phyloP scores from a whole-genome alignment of 2,329 filamentous ascomycete genomes.

The Diaporthe sp. region DNA sequence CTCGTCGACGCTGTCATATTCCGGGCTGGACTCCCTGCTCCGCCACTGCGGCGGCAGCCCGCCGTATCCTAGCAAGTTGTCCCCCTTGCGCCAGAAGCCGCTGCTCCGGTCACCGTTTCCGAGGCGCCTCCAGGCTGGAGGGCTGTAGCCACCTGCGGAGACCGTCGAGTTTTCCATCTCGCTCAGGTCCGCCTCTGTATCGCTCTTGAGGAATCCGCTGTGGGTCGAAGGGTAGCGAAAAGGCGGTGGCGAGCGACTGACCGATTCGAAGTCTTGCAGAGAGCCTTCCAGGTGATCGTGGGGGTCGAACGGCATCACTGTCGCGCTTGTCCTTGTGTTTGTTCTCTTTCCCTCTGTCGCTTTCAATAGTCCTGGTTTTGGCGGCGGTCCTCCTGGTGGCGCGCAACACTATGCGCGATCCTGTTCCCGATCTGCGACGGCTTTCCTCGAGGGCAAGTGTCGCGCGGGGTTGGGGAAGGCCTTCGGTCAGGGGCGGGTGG shows the following conservation, averaged over 20 bases:
- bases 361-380: slow-evolving; percentile 40
- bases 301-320: slow-evolving; percentile 42
- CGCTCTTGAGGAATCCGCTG: slow-evolving; percentile 59
- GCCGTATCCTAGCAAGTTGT: slow-evolving; percentile 44
- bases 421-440: slow-evolving; percentile 34
- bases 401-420: slow-evolving; percentile 40
- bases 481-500: slow-evolving; percentile 43
- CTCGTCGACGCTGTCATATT: slow-evolving; percentile 52
- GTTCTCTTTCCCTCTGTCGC: slow-evolving; percentile 39
- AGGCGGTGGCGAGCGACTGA: slow-evolving; percentile 53
- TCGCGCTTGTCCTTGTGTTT: slow-evolving; percentile 45
- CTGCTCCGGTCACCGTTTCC: slow-evolving; percentile 71
- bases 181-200: slow-evolving; percentile 52
- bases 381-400: slow-evolving; percentile 38
- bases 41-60: slow-evolving; percentile 41
- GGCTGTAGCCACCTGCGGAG: slow-evolving; percentile 71
- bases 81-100: slow-evolving; percentile 70
- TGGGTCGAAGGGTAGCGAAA: slow-evolving; percentile 59
- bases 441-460: slow-evolving; percentile 36
- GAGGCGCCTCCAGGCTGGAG: slow-evolving; percentile 73
- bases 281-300: slow-evolving; percentile 64
- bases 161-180: slow-evolving; percentile 57
- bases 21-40: slow-evolving; percentile 51
- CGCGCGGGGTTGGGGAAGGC: slow-evolving; percentile 40
- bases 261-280: slow-evolving; percentile 66